Conservation (phyloP, 164 flowering plant genomes). For the Stephania japonica region DNA sequence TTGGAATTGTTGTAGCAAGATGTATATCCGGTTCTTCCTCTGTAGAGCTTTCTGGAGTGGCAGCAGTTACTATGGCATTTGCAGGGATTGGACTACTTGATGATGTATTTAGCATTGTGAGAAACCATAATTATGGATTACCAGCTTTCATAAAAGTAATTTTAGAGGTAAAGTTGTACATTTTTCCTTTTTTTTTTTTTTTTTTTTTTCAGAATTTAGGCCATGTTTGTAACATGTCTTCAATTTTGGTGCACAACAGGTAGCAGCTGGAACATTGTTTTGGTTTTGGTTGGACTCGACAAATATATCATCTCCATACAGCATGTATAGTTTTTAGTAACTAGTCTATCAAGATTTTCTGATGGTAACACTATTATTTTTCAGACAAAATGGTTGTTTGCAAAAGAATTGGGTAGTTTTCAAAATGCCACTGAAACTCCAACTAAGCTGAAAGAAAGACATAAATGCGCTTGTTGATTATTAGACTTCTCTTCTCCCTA, state of each 20-base stretch:
- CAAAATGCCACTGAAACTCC: not conserved
- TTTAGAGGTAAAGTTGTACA: conserved; percentile 43
- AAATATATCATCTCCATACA: conserved; percentile 71
- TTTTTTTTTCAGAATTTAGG: not conserved
- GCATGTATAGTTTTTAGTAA: conserved; percentile 84
- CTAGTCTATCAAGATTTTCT: conserved; percentile 56
- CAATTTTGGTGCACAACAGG: conserved; percentile 39
- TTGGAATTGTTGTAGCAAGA: conserved; percentile 67
- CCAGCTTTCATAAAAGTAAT: conserved; percentile 40
- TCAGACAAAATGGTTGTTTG: conserved; percentile 6
- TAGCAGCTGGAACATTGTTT: conserved; percentile 59
- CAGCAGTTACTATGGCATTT: conserved; percentile 58
- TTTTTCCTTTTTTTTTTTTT: conserved; percentile 3
- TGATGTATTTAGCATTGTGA: conserved; percentile 46
- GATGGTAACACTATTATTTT: conserved; percentile 64
- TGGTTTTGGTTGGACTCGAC: conserved; percentile 63
- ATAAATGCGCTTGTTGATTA: not conserved
- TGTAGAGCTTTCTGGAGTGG: conserved; percentile 60
- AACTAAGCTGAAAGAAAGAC: not conserved
- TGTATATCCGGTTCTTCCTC: conserved; percentile 56
- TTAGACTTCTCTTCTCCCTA: not conserved
- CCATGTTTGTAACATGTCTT: conserved; percentile 1
- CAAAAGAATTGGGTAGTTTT: not conserved
- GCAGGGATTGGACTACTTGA: conserved; percentile 73
- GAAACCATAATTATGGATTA: conserved; percentile 50